These are phyloP conservation scores for Monascus purpureus DNA, from an alignment of 495 filamentous ascomycete genomes.

Conservation along the genomic window DNA sequence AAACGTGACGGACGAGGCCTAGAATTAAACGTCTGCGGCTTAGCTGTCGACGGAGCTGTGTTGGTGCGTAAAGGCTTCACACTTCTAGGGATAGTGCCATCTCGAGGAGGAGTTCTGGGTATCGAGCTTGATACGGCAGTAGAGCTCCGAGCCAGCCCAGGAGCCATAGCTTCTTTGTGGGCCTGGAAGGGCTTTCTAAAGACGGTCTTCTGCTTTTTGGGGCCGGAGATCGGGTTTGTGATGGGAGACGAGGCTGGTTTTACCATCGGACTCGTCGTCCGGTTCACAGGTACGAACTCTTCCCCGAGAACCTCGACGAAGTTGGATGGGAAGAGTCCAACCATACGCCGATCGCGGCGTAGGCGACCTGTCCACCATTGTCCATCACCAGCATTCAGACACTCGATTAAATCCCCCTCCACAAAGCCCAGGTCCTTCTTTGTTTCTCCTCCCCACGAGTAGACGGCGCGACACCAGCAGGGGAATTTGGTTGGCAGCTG, in stretches of 20 bases:
- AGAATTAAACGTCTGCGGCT: conserved; percentile 12
- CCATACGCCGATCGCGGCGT: conserved; percentile 69
- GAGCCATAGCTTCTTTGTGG: conserved; percentile 36
- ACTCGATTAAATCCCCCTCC: conserved; percentile 96
- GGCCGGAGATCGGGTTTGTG: conserved; percentile 32
- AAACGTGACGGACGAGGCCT: background rate
- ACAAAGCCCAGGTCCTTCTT: conserved; percentile 91
- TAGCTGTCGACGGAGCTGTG: conserved; percentile 17
- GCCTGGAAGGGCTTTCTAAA: conserved; percentile 41
- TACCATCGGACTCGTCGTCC: conserved; percentile 59
- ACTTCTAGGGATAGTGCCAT: conserved; percentile 19
- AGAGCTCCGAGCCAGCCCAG: conserved; percentile 19
- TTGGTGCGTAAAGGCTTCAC: conserved; percentile 27
- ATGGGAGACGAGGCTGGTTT: conserved; percentile 22
- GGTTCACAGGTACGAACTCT: conserved; percentile 63
- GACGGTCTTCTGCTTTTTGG: conserved; percentile 35
- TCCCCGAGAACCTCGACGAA: conserved; percentile 86
- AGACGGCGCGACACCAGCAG: conserved; percentile 89
- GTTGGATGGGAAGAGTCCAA: conserved; percentile 91
- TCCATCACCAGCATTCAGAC: conserved; percentile 91
- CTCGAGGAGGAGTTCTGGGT: conserved; percentile 34
- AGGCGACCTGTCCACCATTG: conserved; percentile 96
- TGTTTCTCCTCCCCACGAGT: conserved; percentile 95
- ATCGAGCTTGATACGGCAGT: conserved; percentile 26
- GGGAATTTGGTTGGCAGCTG: conserved; percentile 76